Percentiles rank a stretch among this genome's conserved stretches.
phyloP scores from a whole-genome alignment of 805 yeast species.

The Peterozyma xylosa region DNA sequence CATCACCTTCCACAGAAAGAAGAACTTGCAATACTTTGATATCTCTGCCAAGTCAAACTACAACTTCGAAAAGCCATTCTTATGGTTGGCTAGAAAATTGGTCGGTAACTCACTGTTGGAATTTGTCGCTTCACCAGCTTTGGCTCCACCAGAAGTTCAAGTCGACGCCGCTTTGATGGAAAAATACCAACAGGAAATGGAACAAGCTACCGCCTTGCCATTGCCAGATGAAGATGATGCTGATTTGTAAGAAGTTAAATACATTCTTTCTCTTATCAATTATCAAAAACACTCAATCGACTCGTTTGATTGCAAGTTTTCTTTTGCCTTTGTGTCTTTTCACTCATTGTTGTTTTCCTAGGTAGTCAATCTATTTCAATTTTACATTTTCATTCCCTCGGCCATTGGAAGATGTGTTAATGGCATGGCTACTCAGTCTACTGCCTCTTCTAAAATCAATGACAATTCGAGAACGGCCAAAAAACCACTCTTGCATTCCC shows the following conservation, averaged over 20 bases:
- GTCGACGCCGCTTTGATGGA: constrained; percentile 95
- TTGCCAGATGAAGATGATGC: constrained; percentile 99
- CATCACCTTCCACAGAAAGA: constrained; percentile 99
- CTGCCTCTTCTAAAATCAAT: no score
- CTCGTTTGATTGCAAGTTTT: background rate
- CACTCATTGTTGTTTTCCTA: no score
- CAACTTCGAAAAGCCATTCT: constrained; percentile 99
- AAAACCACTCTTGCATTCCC: no score
- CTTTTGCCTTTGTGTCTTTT: no score
- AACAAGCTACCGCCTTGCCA: constrained; percentile 98
- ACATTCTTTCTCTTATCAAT: background rate
- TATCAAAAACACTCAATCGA: background rate
- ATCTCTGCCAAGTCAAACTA: constrained; percentile 99
- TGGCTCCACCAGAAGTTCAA: constrained; percentile 99
- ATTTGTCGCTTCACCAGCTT: constrained; percentile 98
- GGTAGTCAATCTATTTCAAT: no score
- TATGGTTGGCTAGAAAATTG: constrained; percentile 99
- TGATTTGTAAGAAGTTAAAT: constrained; percentile 60
- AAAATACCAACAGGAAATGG: constrained; percentile 99
- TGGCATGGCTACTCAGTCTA: no score
- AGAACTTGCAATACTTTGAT: constrained; percentile 98
- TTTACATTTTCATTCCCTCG: no score
- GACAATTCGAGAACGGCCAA: no score
- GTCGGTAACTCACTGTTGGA: constrained; percentile 97
- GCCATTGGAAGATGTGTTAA: no score